Evolutionary conservation across 805 yeast species (phyloP).

Genomic region (Nakazawaea molendinolei): DNA sequence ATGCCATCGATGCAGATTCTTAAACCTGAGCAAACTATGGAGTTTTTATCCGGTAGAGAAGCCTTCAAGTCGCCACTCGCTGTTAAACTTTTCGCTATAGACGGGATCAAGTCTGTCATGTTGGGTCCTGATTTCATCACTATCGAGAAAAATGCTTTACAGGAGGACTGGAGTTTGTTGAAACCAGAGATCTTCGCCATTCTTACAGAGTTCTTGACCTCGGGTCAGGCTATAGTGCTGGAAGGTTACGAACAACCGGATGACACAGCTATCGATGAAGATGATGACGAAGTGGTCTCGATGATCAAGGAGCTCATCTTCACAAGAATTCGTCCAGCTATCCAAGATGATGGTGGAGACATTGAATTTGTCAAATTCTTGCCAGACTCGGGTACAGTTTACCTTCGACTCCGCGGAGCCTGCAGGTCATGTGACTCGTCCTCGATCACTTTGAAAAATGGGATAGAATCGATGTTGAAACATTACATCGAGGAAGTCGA

Average conservation of each 20-base stretch:
- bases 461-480: constrained; percentile 95
- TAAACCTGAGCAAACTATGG: constrained; percentile 60
- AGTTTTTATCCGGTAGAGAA: constrained; percentile 68
- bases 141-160: constrained; percentile 46
- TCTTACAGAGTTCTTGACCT: constrained; percentile 46
- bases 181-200: constrained; percentile 63
- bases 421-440: constrained; percentile 90
- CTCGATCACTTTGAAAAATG: constrained; percentile 87
- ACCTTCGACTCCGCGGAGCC: constrained; percentile 87
- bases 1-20: constrained; percentile 68
- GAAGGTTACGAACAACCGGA: constrained; percentile 26
- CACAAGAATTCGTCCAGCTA: constrained; percentile 94
- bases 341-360: constrained; percentile 98
- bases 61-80: constrained; percentile 75
- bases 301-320: constrained; percentile 90
- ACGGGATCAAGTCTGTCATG: constrained; percentile 72
- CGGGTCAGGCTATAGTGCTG: constrained; percentile 50
- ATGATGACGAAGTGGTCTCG: constrained; percentile 72
- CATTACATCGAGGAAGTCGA: constrained; percentile 95
- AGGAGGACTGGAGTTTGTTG: constrained; percentile 49
- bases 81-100: constrained; percentile 62
- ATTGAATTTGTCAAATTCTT: constrained; percentile 83
- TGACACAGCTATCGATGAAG: constrained; percentile 39
- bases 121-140: constrained; percentile 83
- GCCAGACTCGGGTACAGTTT: constrained; percentile 81